Conservation (phyloP, 2,329 filamentous ascomycete genomes). For the Metarhizium guizhouense region DNA sequence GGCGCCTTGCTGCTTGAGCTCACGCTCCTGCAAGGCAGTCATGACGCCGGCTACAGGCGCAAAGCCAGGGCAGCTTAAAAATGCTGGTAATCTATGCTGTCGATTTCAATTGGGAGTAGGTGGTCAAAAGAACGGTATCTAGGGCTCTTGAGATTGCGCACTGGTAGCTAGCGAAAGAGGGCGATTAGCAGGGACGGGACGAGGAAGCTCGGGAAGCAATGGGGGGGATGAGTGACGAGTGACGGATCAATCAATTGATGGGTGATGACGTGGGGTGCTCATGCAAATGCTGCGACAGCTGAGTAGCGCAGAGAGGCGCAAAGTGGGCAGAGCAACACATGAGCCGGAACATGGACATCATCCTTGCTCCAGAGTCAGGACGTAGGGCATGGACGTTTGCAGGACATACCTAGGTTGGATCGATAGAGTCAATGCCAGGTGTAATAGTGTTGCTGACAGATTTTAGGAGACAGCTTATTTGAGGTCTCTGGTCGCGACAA, state of each 20-base stretch:
- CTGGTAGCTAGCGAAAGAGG: neutral
- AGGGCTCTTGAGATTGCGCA: constrained; percentile 6
- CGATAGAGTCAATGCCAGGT: too few species aligned
- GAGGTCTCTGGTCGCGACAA: neutral
- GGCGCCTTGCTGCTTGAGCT: constrained; percentile 75
- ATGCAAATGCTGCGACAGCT: neutral
- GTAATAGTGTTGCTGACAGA: too few species aligned
- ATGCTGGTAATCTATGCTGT: neutral
- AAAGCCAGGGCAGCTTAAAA: neutral
- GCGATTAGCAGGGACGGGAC: neutral
- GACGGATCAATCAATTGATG: too few species aligned
- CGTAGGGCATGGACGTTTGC: neutral
- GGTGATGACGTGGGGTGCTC: neutral
- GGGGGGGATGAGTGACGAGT: neutral
- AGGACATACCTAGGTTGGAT: too few species aligned
- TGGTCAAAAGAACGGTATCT: constrained; percentile 7
- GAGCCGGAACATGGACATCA: neutral
- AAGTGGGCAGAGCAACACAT: too few species aligned
- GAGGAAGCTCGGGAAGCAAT: neutral
- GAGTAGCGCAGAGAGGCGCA: neutral
- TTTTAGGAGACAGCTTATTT: neutral
- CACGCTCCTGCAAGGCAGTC: constrained; percentile 31
- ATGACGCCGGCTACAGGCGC: constrained; percentile 16
- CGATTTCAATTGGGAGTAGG: constrained; percentile 6
- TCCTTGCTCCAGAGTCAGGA: neutral